Percentiles rank a stretch among this genome's conserved stretches.
phyloP scores from a whole-genome alignment of 2,329 filamentous ascomycete genomes.

The Cladosporium sp. region DNA sequence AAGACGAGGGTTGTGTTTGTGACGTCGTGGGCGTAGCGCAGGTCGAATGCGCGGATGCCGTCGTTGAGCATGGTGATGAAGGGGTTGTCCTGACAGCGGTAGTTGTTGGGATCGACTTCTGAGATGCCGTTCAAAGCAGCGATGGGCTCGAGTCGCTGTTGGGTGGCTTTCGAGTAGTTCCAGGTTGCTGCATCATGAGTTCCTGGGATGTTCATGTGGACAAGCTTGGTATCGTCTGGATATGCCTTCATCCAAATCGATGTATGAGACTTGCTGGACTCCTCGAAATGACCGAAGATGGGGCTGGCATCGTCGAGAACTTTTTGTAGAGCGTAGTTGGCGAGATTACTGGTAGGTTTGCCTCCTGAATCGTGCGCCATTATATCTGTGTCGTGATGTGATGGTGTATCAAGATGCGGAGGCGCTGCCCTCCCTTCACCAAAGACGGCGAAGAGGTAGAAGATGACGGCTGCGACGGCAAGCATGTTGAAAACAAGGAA shows the following conservation, averaged over 20 bases:
- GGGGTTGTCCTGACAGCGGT: constrained; percentile 39
- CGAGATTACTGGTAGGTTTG: constrained; percentile 18
- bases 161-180: constrained; percentile 44
- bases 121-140: constrained; percentile 35
- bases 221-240: constrained; percentile 37
- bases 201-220: constrained; percentile 47
- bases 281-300: constrained; percentile 37
- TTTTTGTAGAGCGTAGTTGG: constrained; percentile 37
- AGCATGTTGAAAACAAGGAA: constrained; percentile 6
- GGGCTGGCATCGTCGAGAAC: constrained; percentile 38
- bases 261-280: constrained; percentile 16
- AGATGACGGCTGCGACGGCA: constrained; percentile 1
- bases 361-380: neutral
- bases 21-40: constrained; percentile 45
- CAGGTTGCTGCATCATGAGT: constrained; percentile 47
- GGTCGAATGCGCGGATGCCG: constrained; percentile 47
- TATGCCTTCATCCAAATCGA: constrained; percentile 44
- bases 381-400: neutral
- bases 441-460: constrained; percentile 7
- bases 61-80: constrained; percentile 38
- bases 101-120: constrained; percentile 31
- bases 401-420: neutral
- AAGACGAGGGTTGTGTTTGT: constrained; percentile 42
- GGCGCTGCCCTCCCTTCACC: neutral
- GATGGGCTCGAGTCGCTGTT: constrained; percentile 35